Base-by-base conservation (phyloP, 2,329 filamentous ascomycete genomes). In the Neofusicoccum sp. region DNA sequence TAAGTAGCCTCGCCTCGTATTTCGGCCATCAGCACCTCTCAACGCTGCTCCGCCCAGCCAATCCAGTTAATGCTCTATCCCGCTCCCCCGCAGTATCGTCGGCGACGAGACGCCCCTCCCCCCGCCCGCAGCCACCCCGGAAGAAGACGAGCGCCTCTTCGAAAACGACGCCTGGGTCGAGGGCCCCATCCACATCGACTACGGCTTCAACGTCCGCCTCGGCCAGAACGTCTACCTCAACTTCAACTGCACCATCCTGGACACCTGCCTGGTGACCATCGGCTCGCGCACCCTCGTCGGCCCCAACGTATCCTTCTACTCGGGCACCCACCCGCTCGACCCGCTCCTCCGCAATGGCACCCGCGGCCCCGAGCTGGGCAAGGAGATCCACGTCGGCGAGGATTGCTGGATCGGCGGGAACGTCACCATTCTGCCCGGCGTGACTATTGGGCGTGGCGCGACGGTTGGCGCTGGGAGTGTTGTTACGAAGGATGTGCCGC, bases 381-480 rank as follows among this genome's bases (percentile, higher is more conserved):
- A 84, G 66, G 84, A 89, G 8, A 90, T 96, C 63, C 82, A 79
- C 34, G 86, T 96, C 58, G 90, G 88, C 0, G 87, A 91, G 65
- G 91, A 96, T 76, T 90, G 89, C 60, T 74, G 80, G 79, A 78
- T 83, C 62, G 79, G 80, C 0, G 80, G 79, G 0, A 76, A 78
- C 63, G 78, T 74, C 2, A 72, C 75, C 1, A 84, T 96, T 16
- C 77, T 93, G 44, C 86, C 90, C 0, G 91, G 91, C 0, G 86
- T 96, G 26, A 93, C 83, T 1, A 88, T 96, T 65, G 91, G 92
- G 0, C 80, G 82, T 59, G 91, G 91, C 0, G 81, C 79, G 4
- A 89, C 87, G 0, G 82, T 96, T 63, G 92, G 90, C 1, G 91
- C 92, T 1, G 90, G 89, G 1, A 91, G 88, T 70, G 89, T 96